Conservation (phyloP, 164 flowering plant species). For the Euptelea pleiosperma region DNA sequence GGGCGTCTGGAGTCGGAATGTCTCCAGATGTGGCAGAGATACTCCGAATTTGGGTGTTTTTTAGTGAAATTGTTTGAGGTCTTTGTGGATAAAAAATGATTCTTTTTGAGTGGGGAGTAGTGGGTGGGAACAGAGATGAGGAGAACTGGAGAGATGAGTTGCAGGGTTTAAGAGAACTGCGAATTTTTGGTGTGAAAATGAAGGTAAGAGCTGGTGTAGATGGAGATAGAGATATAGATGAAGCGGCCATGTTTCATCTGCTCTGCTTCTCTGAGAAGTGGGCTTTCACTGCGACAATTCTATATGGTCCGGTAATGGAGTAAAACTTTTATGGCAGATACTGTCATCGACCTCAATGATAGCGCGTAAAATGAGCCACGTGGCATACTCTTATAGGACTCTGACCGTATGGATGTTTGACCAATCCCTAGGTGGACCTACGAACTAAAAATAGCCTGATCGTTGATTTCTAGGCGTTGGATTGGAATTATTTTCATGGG, state of each 20-base stretch:
- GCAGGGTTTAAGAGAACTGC: constrained; percentile 1
- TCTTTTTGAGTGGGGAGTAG: constrained; percentile 11
- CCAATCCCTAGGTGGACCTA: no score
- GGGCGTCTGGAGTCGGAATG: constrained; percentile 25
- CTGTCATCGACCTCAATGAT: no score
- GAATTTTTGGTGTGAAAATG: constrained; percentile 16
- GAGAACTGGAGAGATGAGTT: constrained; percentile 11
- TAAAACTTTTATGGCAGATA: no score
- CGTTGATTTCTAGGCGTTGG: no score
- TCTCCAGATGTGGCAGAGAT: constrained; percentile 31
- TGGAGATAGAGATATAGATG: constrained; percentile 26
- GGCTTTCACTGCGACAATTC: no score
- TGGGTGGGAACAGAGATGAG: constrained; percentile 14
- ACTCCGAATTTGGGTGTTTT: constrained; percentile 25
- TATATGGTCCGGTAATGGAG: no score
- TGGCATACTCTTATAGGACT: no score
- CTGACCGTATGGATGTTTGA: no score
- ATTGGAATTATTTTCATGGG: no score
- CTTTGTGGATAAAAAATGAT: constrained; percentile 8
- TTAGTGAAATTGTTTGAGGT: constrained; percentile 2
- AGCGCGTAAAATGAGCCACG: no score
- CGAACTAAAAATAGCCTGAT: no score
- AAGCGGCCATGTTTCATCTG: constrained; percentile 36
- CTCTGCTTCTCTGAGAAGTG: no score
- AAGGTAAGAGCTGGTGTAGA: constrained; percentile 17